These are phyloP conservation scores for Pythium rhizo-oryzae DNA, from an alignment of 352 stramenopile genomes.

Conservation along the genomic window DNA sequence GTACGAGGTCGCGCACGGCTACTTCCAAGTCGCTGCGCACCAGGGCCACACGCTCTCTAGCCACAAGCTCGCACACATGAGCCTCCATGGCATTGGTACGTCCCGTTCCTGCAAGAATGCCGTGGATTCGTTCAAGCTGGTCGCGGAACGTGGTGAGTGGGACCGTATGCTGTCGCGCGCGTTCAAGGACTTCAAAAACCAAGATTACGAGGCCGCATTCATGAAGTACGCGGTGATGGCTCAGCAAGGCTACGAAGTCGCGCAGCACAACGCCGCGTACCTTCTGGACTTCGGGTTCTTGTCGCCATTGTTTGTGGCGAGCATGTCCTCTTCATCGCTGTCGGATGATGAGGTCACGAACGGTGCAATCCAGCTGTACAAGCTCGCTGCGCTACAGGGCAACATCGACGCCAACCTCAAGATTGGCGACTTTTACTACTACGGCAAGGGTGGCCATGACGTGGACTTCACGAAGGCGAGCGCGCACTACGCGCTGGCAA, in stretches of 20 bases:
- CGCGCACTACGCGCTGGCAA: constrained; percentile 85
- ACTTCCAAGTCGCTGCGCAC: constrained; percentile 87
- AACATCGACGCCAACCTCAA: constrained; percentile 92
- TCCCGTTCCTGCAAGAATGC: constrained; percentile 81
- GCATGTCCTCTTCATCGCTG: constrained; percentile 18
- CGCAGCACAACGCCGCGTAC: constrained; percentile 93
- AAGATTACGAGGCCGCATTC: constrained; percentile 88
- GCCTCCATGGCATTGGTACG: constrained; percentile 81
- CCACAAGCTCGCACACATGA: constrained; percentile 90
- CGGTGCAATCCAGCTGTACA: constrained; percentile 73
- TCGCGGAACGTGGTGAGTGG: constrained; percentile 89
- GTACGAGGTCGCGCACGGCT: constrained; percentile 84
- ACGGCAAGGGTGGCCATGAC: constrained; percentile 62
- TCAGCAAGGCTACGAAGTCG: constrained; percentile 92
- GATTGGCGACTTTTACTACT: constrained; percentile 93
- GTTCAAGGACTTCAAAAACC: constrained; percentile 73
- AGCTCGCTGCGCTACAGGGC: constrained; percentile 80
- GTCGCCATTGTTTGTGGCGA: constrained; percentile 33
- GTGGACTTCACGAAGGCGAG: constrained; percentile 79
- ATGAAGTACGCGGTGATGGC: constrained; percentile 90
- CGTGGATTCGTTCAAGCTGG: constrained; percentile 87
- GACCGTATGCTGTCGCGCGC: constrained; percentile 61
- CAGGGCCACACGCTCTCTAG: constrained; percentile 89
- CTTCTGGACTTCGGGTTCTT: constrained; percentile 81
- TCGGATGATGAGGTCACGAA: constrained; percentile 36